Conservation (phyloP, 345 rosid species). For the Anacardium occidentale region DNA sequence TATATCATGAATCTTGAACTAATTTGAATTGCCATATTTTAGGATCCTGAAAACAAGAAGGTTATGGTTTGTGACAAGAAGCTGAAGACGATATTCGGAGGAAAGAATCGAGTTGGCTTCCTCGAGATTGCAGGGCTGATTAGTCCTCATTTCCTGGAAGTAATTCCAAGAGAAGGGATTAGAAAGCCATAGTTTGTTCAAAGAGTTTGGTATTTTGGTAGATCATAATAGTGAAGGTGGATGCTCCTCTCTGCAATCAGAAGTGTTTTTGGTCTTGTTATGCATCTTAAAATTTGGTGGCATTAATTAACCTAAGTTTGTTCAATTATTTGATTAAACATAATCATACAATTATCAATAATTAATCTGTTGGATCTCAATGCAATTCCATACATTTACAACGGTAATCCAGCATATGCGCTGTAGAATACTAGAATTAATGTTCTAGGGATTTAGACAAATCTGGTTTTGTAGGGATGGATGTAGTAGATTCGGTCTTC, state of each 20-base stretch:
- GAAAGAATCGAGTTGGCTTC: conserved; percentile 76
- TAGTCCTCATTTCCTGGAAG: conserved; percentile 79
- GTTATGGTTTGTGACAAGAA: conserved; percentile 84
- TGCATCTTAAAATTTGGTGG: no score
- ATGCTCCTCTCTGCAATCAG: conserved; percentile 17
- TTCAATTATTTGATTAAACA: no score
- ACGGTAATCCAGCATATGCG: no score
- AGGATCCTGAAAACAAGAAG: conserved; percentile 91
- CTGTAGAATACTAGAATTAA: no score
- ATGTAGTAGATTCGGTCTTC: no score
- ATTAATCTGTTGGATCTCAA: no score
- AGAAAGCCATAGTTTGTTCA: no score
- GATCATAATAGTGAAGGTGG: conserved; percentile 12
- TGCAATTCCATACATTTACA: no score
- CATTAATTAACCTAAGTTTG: no score
- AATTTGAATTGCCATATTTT: conserved; percentile 15
- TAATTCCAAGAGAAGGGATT: conserved; percentile 5
- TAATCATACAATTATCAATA: no score
- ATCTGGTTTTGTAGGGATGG: no score
- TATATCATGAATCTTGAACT: conserved; percentile 2
- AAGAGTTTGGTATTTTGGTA: conserved; percentile 6
- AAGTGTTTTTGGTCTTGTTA: conserved; percentile 21
- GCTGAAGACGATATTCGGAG: conserved; percentile 88
- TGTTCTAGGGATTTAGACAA: no score
- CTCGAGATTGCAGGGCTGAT: conserved; percentile 88